Percentiles rank a stretch among this genome's conserved stretches.
These are phyloP conservation scores for Ceratocystis colombiana DNA, from an alignment of 2,329 filamentous ascomycete species.

Conservation along the genomic window DNA sequence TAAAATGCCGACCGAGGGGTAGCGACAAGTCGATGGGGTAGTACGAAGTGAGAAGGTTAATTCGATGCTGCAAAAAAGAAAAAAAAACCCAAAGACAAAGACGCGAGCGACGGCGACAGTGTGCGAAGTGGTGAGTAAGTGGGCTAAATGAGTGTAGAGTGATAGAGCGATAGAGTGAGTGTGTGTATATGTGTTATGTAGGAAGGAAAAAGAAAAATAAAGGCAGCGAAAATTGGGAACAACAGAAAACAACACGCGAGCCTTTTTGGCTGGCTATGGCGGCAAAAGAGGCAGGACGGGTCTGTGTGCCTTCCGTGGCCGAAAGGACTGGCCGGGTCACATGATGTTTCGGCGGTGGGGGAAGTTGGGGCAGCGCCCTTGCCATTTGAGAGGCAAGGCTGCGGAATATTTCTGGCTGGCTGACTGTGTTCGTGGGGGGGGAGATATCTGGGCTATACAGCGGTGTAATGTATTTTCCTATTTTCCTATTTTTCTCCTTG, in stretches of 20 bases:
- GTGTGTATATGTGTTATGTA: not conserved
- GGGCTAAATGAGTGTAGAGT: not conserved
- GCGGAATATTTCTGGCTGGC: not conserved
- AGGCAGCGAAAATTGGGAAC: not conserved
- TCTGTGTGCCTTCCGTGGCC: not conserved
- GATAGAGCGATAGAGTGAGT: not conserved
- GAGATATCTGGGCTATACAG: too few relatives aligned
- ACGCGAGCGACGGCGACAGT: conserved; percentile 1
- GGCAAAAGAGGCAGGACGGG: not conserved
- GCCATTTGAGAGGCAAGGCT: not conserved
- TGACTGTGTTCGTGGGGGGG: not conserved
- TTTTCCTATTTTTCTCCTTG: not conserved
- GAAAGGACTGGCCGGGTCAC: not conserved
- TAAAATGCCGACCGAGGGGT: conserved; percentile 2
- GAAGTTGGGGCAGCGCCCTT: not conserved
- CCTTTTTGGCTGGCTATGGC: not conserved
- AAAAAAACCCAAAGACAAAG: not conserved
- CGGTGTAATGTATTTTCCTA: too few relatives aligned
- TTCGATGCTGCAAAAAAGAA: conserved; percentile 5
- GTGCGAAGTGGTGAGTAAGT: not conserved
- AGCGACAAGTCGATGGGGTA: conserved; percentile 13
- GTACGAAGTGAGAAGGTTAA: conserved; percentile 5
- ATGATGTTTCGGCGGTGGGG: not conserved
- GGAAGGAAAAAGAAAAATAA: conserved; percentile 2
- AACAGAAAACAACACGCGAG: conserved; percentile 9